Evolutionary conservation across 192 early-diverging fungal genomes (phyloP).

Genomic region (Coemansia sp.): DNA sequence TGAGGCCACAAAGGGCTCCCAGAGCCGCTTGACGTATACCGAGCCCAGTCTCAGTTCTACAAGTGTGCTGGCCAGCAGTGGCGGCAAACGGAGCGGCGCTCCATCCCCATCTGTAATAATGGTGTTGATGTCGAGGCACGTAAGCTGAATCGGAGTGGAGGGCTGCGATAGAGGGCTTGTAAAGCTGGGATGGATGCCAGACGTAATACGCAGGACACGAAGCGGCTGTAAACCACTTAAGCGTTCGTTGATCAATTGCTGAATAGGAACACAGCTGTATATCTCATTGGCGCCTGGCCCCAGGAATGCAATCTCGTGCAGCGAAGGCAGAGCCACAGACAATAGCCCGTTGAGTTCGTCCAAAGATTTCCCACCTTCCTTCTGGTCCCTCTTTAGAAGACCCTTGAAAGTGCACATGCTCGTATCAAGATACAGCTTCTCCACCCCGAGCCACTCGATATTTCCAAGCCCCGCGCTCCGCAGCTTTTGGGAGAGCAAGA

Average conservation of each 20-base stretch:
- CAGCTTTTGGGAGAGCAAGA: too few species aligned
- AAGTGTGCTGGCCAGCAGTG: constrained; percentile 1
- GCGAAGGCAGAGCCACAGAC: neutral
- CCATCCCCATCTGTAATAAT: neutral
- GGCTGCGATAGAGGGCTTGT: neutral
- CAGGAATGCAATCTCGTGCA: too few species aligned
- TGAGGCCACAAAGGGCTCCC: constrained; percentile 7
- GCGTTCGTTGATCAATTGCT: neutral
- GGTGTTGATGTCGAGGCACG: neutral
- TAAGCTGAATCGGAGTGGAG: neutral
- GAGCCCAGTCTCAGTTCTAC: constrained; percentile 12
- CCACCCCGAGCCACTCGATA: too few species aligned
- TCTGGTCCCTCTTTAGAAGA: too few species aligned
- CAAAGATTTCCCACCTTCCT: too few species aligned
- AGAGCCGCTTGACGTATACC: neutral
- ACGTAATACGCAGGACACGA: neutral
- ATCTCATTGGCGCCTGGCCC: too few species aligned
- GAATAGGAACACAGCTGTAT: neutral
- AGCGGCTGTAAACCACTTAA: neutral
- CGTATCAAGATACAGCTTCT: too few species aligned
- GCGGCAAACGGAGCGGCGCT: neutral
- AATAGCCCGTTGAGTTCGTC: neutral
- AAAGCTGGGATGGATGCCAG: neutral
- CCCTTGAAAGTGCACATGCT: too few species aligned
- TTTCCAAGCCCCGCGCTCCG: too few species aligned